These are phyloP conservation scores for Chaetomium globosum DNA, from an alignment of 2,329 filamentous ascomycete genomes.

Conservation along the genomic window DNA sequence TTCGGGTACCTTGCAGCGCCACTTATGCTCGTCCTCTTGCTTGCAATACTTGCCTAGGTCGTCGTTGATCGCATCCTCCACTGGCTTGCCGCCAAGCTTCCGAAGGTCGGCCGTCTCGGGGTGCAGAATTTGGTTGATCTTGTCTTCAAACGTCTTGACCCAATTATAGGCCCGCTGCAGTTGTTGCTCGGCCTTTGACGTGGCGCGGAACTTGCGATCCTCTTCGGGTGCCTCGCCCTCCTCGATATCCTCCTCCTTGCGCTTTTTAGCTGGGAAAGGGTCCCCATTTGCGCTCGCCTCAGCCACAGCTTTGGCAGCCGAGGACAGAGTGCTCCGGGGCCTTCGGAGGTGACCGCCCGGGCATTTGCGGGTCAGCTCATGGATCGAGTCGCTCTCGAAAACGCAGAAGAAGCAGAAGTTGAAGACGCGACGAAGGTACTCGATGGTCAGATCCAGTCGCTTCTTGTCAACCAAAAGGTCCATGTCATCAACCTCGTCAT, in stretches of 20 bases:
- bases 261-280: conserved; percentile 81
- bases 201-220: conserved; percentile 73
- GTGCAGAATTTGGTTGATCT: conserved; percentile 88
- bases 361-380: conserved; percentile 93
- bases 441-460: conserved; percentile 90
- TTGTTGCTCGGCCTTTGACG: conserved; percentile 83
- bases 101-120: conserved; percentile 83
- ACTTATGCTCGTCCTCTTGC: conserved; percentile 97
- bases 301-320: conserved; percentile 80
- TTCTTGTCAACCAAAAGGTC: conserved; percentile 92
- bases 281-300: conserved; percentile 80
- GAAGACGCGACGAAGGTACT: conserved; percentile 94
- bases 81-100: conserved; percentile 85
- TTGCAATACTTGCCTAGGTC: conserved; percentile 88
- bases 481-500: conserved; percentile 87
- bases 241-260: conserved; percentile 65
- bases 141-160: conserved; percentile 98
- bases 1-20: conserved; percentile 92
- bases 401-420: conserved; percentile 99
- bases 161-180: conserved; percentile 95
- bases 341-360: conserved; percentile 95
- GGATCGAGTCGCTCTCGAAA: conserved; percentile 95
- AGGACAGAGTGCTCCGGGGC: conserved; percentile 81
- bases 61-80: conserved; percentile 83
- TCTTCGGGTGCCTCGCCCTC: conserved; percentile 65